These are phyloP conservation scores for Candida glucosophila DNA, from an alignment of 1,139 yeast genomes.

Conservation along the genomic window DNA sequence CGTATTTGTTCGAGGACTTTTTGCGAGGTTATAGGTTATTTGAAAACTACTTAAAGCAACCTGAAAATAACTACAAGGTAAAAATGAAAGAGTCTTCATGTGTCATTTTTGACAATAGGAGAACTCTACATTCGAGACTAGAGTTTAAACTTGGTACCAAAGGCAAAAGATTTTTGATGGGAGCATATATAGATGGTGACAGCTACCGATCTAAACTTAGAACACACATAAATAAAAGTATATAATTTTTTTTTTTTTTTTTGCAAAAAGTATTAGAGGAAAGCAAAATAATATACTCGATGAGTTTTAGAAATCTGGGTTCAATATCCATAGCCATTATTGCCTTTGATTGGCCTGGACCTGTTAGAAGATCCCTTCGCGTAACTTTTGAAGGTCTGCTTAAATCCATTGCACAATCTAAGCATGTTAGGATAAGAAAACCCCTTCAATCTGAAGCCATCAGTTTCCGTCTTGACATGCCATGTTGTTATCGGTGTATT, in stretches of 20 bases:
- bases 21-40: slow-evolving; percentile 51
- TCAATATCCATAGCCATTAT: slow-evolving; percentile 22
- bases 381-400: slow-evolving; percentile 43
- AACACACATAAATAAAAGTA: slow-evolving; percentile 9
- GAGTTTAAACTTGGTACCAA: slow-evolving; percentile 48
- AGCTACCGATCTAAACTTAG: slow-evolving; percentile 59
- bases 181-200: slow-evolving; percentile 70
- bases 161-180: slow-evolving; percentile 64
- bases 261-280: neutral
- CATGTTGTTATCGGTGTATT: slow-evolving; percentile 70
- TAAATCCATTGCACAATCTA: slow-evolving; percentile 89
- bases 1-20: slow-evolving; percentile 42
- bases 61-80: slow-evolving; percentile 46
- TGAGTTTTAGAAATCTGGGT: neutral
- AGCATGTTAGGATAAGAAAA: slow-evolving; percentile 82
- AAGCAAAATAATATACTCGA: slow-evolving; percentile 1
- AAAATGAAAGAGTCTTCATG: slow-evolving; percentile 58
- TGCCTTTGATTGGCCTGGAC: slow-evolving; percentile 12
- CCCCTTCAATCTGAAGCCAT: slow-evolving; percentile 73
- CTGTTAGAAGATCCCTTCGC: slow-evolving; percentile 15
- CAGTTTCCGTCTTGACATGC: slow-evolving; percentile 84
- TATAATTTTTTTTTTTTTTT: too few species aligned
- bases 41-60: slow-evolving; percentile 50
- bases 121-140: slow-evolving; percentile 63
- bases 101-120: slow-evolving; percentile 65